These are phyloP conservation scores for Cercospora nicotianae DNA, from an alignment of 2,329 filamentous ascomycete species.

Conservation along the genomic window DNA sequence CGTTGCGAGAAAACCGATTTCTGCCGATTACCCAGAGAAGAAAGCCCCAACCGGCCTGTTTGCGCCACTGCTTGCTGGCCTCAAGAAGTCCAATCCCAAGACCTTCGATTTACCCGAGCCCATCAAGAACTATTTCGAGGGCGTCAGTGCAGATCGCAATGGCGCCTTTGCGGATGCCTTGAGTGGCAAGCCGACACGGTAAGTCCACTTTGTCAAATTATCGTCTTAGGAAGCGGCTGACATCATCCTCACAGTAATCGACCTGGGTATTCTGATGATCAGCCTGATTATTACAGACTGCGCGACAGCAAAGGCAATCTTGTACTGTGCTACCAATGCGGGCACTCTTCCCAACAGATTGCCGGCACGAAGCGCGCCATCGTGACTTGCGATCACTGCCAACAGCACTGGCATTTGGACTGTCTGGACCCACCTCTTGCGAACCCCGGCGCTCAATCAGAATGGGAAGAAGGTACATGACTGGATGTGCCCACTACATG, in stretches of 20 bases:
- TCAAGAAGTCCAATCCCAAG: slow-evolving; percentile 39
- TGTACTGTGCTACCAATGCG: slow-evolving; percentile 76
- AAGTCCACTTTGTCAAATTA: slow-evolving; percentile 40
- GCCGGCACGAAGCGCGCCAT: slow-evolving; percentile 64
- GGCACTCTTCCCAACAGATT: slow-evolving; percentile 55
- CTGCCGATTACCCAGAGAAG: slow-evolving; percentile 35
- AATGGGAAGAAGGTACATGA: slow-evolving; percentile 61
- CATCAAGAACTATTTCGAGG: slow-evolving; percentile 75
- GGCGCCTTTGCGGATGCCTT: slow-evolving; percentile 77
- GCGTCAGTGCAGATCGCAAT: slow-evolving; percentile 71
- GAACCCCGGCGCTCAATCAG: slow-evolving; percentile 62
- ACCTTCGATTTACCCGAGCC: slow-evolving; percentile 61
- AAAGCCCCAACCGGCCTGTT: slow-evolving; percentile 54
- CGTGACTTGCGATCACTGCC: slow-evolving; percentile 82
- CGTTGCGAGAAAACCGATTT: slow-evolving; percentile 44
- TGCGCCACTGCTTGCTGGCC: slow-evolving; percentile 60
- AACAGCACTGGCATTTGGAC: slow-evolving; percentile 85
- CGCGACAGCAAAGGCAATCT: slow-evolving; percentile 71
- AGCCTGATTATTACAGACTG: slow-evolving; percentile 36
- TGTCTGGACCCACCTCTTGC: slow-evolving; percentile 84
- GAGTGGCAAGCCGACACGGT: slow-evolving; percentile 56
- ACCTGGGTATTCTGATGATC: slow-evolving; percentile 48
- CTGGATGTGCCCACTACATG: slow-evolving; percentile 88
- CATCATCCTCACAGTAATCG: slow-evolving; percentile 25
- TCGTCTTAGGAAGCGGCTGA: neutral